These are phyloP conservation scores for Fusarium aywerte DNA, from an alignment of 2,329 filamentous ascomycete species.

Conservation along the genomic window DNA sequence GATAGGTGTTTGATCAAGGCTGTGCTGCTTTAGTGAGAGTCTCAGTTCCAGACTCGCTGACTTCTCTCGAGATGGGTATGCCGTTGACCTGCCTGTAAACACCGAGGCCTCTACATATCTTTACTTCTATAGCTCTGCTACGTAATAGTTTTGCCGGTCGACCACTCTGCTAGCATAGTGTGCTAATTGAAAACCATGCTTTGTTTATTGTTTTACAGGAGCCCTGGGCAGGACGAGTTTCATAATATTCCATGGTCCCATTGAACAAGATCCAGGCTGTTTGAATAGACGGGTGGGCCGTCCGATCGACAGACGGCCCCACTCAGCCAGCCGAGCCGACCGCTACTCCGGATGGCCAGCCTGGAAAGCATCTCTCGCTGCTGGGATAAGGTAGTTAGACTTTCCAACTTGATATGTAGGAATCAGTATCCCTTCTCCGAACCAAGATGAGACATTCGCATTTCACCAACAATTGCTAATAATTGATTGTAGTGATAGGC, in stretches of 20 bases:
- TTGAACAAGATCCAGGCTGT: neutral
- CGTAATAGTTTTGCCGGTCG: neutral
- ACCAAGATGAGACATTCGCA: neutral
- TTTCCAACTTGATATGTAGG: neutral
- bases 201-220: neutral
- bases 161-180: neutral
- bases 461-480: neutral
- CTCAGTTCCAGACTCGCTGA: neutral
- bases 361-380: neutral
- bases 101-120: neutral
- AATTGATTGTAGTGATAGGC: neutral
- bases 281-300: constrained; percentile 25
- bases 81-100: neutral
- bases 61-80: neutral
- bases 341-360: neutral
- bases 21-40: neutral
- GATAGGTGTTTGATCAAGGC: neutral
- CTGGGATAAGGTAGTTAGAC: neutral
- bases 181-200: neutral
- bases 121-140: neutral
- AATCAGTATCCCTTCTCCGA: neutral
- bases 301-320: constrained; percentile 34
- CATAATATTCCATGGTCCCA: neutral
- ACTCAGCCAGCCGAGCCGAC: constrained; percentile 21
- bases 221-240: neutral